Evolutionary conservation across 164 flowering plant genomes (phyloP).

Genomic region (Vitis cinerea): DNA sequence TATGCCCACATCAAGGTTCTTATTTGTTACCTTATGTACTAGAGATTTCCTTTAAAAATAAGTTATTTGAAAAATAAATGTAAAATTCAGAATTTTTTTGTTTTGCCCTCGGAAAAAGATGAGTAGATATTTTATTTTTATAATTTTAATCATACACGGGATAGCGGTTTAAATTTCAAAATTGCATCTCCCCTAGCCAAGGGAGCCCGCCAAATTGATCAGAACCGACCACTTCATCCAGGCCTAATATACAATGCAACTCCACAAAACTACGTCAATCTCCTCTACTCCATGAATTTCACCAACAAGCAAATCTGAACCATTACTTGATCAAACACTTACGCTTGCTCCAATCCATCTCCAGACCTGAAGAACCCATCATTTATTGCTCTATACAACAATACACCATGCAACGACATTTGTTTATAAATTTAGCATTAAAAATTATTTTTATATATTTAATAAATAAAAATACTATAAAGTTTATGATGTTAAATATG

Average conservation of each 20-base stretch:
- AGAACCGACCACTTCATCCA: constrained; percentile 44
- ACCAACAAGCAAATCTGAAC: constrained; percentile 38
- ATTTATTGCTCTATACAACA: constrained; percentile 31
- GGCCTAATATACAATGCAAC: constrained; percentile 45
- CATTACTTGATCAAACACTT: constrained; percentile 32
- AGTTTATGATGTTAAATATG: too few relatives aligned
- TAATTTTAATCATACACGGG: constrained; percentile 22
- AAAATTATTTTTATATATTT: too few relatives aligned
- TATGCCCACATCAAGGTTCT: too few relatives aligned
- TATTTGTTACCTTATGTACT: too few relatives aligned
- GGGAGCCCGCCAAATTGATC: constrained; percentile 50
- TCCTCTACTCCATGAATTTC: constrained; percentile 40
- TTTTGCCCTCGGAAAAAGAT: too few relatives aligned
- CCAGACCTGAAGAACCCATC: constrained; percentile 62
- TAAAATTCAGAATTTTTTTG: too few relatives aligned
- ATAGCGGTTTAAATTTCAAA: constrained; percentile 9
- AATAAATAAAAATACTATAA: too few relatives aligned
- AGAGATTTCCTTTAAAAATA: too few relatives aligned
- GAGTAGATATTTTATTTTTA: not conserved
- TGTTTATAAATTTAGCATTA: constrained; percentile 10
- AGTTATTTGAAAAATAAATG: too few relatives aligned
- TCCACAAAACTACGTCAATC: constrained; percentile 37
- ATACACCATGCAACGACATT: not conserved
- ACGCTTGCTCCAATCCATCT: constrained; percentile 32
- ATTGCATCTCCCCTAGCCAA: constrained; percentile 36